phyloP scores from a whole-genome alignment of 176 grass and related monocot genomes.

The Carex parvula region DNA sequence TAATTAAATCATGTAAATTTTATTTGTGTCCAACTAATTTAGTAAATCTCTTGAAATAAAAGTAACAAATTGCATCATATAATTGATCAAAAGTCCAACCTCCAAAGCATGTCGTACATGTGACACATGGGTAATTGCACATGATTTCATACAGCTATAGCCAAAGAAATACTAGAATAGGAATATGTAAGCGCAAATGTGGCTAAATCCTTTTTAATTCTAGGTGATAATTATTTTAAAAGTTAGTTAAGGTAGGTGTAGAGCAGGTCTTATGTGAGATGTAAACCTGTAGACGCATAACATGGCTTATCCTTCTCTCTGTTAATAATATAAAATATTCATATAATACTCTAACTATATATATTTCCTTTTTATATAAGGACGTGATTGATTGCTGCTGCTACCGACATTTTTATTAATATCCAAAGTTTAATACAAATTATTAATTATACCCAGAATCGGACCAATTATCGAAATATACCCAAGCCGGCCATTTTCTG shows the following conservation, averaged over 20 bases:
- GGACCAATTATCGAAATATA: too few species aligned
- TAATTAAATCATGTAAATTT: not conserved
- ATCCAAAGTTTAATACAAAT: too few species aligned
- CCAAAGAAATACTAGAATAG: conserved; percentile 4
- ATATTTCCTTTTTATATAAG: not conserved
- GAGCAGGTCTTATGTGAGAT: conserved; percentile 21
- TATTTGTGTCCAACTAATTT: not conserved
- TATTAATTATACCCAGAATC: too few species aligned
- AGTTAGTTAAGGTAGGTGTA: conserved; percentile 22
- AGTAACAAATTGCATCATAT: not conserved
- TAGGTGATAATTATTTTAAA: conserved; percentile 19
- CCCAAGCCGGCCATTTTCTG: too few species aligned
- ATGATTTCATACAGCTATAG: conserved; percentile 6
- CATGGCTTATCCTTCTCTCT: not conserved
- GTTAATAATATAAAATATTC: not conserved
- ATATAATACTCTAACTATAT: not conserved
- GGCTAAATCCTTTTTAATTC: conserved; percentile 17
- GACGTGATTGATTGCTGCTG: conserved; percentile 19
- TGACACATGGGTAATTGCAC: conserved; percentile 14
- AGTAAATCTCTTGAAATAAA: not conserved
- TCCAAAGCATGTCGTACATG: not conserved
- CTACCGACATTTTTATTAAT: too few species aligned
- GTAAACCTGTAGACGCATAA: conserved; percentile 21
- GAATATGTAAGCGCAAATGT: not conserved
- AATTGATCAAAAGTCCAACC: not conserved